Conservation (phyloP, 495 filamentous ascomycete species). For the Penicillium mononematosum region DNA sequence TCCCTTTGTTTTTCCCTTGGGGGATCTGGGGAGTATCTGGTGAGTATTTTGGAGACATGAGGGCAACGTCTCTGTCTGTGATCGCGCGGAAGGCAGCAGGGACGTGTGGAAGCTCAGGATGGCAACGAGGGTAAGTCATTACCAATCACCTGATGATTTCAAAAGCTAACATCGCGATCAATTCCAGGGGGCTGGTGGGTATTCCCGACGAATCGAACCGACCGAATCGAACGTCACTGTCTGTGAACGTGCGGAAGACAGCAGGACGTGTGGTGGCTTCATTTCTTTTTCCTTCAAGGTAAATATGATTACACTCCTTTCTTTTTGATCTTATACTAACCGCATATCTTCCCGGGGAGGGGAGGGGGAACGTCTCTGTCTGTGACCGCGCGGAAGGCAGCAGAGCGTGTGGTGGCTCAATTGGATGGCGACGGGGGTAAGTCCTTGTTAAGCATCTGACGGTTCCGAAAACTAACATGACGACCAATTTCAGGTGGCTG, state of each 20-base stretch:
- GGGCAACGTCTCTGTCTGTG: slow-evolving; percentile 6
- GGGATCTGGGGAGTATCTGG: too few relatives aligned
- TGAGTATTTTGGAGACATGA: background rate
- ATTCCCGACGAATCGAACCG: background rate
- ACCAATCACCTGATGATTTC: background rate
- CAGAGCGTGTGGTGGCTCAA: background rate
- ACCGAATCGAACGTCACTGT: background rate
- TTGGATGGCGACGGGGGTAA: background rate
- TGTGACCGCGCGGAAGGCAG: slow-evolving; percentile 5
- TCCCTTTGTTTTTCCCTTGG: background rate
- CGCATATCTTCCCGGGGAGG: background rate
- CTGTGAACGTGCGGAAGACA: background rate
- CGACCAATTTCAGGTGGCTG: background rate
- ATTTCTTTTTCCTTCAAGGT: background rate
- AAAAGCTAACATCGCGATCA: background rate
- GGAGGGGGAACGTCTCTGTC: background rate
- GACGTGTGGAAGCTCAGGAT: background rate
- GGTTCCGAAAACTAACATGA: background rate
- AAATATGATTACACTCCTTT: background rate
- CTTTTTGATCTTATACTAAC: background rate
- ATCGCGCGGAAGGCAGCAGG: slow-evolving; percentile 3
- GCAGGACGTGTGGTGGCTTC: background rate
- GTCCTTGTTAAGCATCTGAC: too few relatives aligned
- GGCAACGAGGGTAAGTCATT: background rate
- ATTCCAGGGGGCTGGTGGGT: background rate